Evolutionary conservation across 2,329 filamentous ascomycete genomes (phyloP).

Genomic region (Ophiostoma novo-ulmi): DNA sequence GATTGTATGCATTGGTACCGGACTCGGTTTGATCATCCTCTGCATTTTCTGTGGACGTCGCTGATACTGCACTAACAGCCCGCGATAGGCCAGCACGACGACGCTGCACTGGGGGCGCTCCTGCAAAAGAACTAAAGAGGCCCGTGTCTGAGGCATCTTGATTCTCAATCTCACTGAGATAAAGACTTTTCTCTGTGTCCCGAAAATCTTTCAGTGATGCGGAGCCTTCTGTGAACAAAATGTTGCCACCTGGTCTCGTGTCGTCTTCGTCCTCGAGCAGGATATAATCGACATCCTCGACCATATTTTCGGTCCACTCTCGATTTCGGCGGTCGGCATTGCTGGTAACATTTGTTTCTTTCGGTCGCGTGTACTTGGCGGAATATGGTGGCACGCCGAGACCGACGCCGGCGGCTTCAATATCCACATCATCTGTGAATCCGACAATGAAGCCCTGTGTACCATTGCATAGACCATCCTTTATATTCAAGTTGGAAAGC

Average conservation of each 20-base stretch:
- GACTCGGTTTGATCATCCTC: not conserved
- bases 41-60: not conserved
- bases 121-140: not conserved
- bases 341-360: conserved; percentile 31
- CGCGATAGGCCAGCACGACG: not conserved
- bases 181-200: not conserved
- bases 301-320: conserved; percentile 17
- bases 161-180: not conserved
- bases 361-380: not conserved
- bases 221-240: not conserved
- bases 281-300: not conserved
- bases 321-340: not conserved
- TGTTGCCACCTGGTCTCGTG: not conserved
- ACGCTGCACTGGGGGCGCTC: not conserved
- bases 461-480: conserved; percentile 42
- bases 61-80: not conserved
- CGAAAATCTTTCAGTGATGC: not conserved
- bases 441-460: conserved; percentile 44
- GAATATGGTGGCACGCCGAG: not conserved
- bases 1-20: not conserved
- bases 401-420: not conserved
- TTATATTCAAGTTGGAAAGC: conserved; percentile 45
- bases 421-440: conserved; percentile 36
- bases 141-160: not conserved
- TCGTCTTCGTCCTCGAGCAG: not conserved